phyloP scores from a whole-genome alignment of 257 asterid genomes.

The Jasminum sambac region DNA sequence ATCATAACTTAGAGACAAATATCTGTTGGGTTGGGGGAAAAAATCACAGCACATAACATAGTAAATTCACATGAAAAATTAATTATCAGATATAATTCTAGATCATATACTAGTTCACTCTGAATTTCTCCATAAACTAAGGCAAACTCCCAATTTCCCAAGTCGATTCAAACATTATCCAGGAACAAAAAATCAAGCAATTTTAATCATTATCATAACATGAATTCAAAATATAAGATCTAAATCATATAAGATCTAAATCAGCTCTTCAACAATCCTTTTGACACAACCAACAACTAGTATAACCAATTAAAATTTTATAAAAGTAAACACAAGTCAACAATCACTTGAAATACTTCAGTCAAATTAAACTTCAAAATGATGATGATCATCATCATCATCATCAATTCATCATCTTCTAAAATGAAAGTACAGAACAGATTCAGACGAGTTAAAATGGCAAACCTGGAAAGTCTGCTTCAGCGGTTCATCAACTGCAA shows the following conservation, averaged over 20 bases:
- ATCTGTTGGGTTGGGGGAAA: neutral
- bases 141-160: slow-evolving; percentile 1
- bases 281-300: slow-evolving; percentile 5
- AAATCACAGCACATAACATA: neutral
- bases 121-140: slow-evolving; percentile 1
- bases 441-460: slow-evolving; percentile 30
- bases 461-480: slow-evolving; percentile 69
- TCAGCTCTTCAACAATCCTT: slow-evolving; percentile 23
- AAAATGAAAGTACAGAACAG: slow-evolving; percentile 1
- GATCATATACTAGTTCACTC: neutral
- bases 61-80: neutral
- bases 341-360: neutral
- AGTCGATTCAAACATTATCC: slow-evolving; percentile 19
- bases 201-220: neutral
- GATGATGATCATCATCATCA: neutral
- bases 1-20: neutral
- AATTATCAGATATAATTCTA: neutral
- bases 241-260: slow-evolving; percentile 24
- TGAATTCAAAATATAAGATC: slow-evolving; percentile 23
- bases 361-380: slow-evolving; percentile 4
- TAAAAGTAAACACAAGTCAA: neutral
- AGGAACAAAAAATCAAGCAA: slow-evolving; percentile 11
- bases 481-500: slow-evolving; percentile 69
- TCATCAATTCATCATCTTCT: neutral
- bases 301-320: neutral